Evolutionary conservation across 805 yeast genomes (phyloP).

Genomic region (Wickerhamomyces sydowiorum): DNA sequence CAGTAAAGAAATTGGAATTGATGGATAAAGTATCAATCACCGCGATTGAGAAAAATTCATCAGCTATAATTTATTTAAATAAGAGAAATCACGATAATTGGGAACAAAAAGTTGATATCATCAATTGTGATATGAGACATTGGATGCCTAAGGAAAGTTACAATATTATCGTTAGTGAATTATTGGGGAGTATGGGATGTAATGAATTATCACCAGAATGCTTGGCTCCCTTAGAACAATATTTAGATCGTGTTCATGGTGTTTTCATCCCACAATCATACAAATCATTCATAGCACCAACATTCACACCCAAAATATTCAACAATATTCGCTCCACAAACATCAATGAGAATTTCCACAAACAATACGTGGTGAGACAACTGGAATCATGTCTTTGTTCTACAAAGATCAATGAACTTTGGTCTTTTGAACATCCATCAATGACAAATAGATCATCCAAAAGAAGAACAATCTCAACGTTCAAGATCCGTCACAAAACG

Average conservation of each 20-base stretch:
- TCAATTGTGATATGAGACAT: slow-evolving; percentile 53
- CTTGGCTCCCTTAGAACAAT: slow-evolving; percentile 36
- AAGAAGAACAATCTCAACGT: slow-evolving; percentile 26
- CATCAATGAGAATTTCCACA: slow-evolving; percentile 21
- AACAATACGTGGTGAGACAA: slow-evolving; percentile 40
- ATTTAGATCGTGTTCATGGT: slow-evolving; percentile 36
- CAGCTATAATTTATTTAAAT: slow-evolving; percentile 47
- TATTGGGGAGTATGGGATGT: slow-evolving; percentile 89
- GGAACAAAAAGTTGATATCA: slow-evolving; percentile 44
- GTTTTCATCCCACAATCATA: slow-evolving; percentile 59
- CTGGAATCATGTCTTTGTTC: slow-evolving; percentile 39
- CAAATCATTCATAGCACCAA: slow-evolving; percentile 60
- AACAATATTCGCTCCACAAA: slow-evolving; percentile 33
- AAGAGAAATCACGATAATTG: slow-evolving; percentile 47
- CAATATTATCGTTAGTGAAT: slow-evolving; percentile 69
- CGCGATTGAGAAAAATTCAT: slow-evolving; percentile 71
- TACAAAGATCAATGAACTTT: slow-evolving; percentile 42
- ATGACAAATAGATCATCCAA: slow-evolving; percentile 49
- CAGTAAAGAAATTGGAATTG: slow-evolving; percentile 29
- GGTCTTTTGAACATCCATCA: slow-evolving; percentile 59
- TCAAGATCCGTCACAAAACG: slow-evolving; percentile 43
- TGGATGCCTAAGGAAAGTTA: slow-evolving; percentile 37
- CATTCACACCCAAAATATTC: slow-evolving; percentile 50
- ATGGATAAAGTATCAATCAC: slow-evolving; percentile 27
- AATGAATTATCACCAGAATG: slow-evolving; percentile 90